These are phyloP conservation scores for Psilocybe azurescens DNA, from an alignment of 768 basidiomycete species.

Conservation along the genomic window DNA sequence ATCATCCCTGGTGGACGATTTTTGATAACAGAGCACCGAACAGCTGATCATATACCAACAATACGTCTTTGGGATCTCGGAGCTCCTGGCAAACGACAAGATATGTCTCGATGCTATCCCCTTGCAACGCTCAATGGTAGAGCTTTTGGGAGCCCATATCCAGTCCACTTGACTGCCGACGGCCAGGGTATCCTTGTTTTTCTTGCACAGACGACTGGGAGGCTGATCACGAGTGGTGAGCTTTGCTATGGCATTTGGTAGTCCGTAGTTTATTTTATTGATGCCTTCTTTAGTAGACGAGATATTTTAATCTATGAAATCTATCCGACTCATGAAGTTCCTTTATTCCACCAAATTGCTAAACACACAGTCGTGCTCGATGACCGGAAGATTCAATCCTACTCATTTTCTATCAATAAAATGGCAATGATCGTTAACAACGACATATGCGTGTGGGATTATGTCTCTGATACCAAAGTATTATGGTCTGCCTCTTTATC, in stretches of 20 bases:
- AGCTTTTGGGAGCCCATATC: not conserved
- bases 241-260: not conserved
- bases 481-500: not conserved
- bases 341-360: not conserved
- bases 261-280: no score
- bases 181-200: not conserved
- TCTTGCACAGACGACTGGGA: not conserved
- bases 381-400: not conserved
- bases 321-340: not conserved
- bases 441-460: not conserved
- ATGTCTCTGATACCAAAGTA: not conserved
- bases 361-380: not conserved
- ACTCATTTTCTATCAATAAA: not conserved
- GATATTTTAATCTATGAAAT: not conserved
- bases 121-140: not conserved
- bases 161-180: not conserved
- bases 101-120: not conserved
- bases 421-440: not conserved
- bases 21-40: not conserved
- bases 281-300: not conserved
- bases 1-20: not conserved
- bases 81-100: not conserved
- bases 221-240: not conserved
- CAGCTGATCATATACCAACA: not conserved
- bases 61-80: not conserved